Evolutionary conservation across 192 early-diverging fungal species (phyloP), one percentile per base, ranked within the genome.

Genomic region (Umbelopsis sp.): DNA sequence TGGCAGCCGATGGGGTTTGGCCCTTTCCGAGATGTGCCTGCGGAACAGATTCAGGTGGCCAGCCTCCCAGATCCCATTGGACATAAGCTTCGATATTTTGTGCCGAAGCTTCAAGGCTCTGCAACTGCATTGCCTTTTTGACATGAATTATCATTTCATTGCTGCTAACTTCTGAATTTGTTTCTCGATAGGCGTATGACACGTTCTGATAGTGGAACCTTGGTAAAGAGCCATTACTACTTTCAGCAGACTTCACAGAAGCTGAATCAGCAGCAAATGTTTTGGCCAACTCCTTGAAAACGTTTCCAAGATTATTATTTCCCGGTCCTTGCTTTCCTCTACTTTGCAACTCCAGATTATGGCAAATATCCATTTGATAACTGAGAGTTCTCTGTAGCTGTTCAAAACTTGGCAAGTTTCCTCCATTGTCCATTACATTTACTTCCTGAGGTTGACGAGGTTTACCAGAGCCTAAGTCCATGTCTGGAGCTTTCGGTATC

Each of bases 131-230:
- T 1, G 84, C 92, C 18, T 81, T 67, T 18, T 84, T 76, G 33
- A 94, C 84, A 8, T 74, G 66, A 10, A 94, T 69, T 23, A 89
- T 87, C 79, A 93, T 74, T 48, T 92, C 90, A 64, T 92, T 91
- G 12, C 77, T 35, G 4, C 80, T 81, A n/a, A 94, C 66, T 46
- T 92, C 85, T 25, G 75, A 64, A 33, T 68, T 45, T 13, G 55
- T 71, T 30, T 69, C 80, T 51, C 79, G 70, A 58, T 89, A 87
- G n/a, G 73, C 74, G 53, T 91, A 82, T 7, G 79, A 70, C 3
- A 84, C 82, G 68, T 88, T 86, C 68, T 80, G 80, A 70, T 86
- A 91, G 71, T 85, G 83, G 35, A 87, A 87, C 0, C 80, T 68
- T 4, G 82, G 84, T 8, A 78, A 58, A 30, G 74, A 55, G 37